Conservation (phyloP, 208 protist species). For the Leishmania gerbilli region DNA sequence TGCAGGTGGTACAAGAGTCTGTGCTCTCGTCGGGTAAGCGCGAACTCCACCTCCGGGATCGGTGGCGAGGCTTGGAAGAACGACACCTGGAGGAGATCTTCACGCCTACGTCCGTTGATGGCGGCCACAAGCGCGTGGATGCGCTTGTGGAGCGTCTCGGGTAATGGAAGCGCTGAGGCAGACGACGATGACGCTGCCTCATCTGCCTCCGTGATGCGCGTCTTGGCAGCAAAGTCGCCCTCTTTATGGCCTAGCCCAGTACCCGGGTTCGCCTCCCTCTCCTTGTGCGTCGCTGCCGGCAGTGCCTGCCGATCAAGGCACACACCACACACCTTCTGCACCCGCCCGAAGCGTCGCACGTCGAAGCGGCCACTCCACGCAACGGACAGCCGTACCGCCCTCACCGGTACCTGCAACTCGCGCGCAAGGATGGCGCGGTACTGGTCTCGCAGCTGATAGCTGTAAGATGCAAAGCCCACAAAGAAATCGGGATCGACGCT, state of each 20-base stretch:
- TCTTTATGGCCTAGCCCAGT: neutral
- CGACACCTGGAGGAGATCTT: conserved; percentile 52
- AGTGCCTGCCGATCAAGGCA: conserved; percentile 32
- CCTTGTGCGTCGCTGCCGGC: neutral
- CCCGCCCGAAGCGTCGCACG: conserved; percentile 58
- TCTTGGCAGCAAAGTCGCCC: neutral
- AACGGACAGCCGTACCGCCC: conserved; percentile 73
- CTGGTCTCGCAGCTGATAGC: conserved; percentile 78
- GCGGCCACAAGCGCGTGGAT: conserved; percentile 41
- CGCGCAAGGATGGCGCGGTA: conserved; percentile 76
- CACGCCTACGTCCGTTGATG: conserved; percentile 54
- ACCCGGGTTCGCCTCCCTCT: neutral
- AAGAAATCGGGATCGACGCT: conserved; percentile 78
- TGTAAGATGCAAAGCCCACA: conserved; percentile 84
- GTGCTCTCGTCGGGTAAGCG: conserved; percentile 48
- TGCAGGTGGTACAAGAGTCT: conserved; percentile 45
- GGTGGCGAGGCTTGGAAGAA: conserved; percentile 69
- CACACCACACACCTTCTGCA: conserved; percentile 85
- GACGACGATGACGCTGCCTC: neutral
- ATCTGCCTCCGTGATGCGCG: neutral
- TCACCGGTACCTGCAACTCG: conserved; percentile 57
- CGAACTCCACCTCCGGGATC: conserved; percentile 77
- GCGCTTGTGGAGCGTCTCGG: conserved; percentile 33
- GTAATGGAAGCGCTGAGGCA: conserved; percentile 11
- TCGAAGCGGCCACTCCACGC: conserved; percentile 87